A percentile compares a stretch with the other conserved stretches of the same genome.
phyloP scores from a whole-genome alignment of 2,329 filamentous ascomycete species.

The Colletotrichum sp. region DNA sequence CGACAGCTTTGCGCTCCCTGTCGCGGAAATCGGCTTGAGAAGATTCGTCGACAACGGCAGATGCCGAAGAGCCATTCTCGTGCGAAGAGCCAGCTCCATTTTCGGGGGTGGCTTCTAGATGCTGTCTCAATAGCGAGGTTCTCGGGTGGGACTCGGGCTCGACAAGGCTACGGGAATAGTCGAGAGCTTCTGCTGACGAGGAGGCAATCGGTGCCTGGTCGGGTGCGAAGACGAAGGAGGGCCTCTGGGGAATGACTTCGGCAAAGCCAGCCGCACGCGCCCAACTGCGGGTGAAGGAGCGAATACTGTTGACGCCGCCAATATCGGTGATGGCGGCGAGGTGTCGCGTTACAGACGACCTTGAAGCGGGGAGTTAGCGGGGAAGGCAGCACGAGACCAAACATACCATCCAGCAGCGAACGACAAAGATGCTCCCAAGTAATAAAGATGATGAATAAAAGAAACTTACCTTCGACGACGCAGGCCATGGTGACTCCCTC shows the following conservation, averaged over 20 bases:
- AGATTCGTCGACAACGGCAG: constrained; percentile 9
- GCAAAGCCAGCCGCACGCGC: constrained; percentile 87
- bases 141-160: constrained; percentile 38
- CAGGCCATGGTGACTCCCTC: constrained; percentile 23
- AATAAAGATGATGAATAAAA: background rate
- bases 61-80: constrained; percentile 19
- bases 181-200: constrained; percentile 37
- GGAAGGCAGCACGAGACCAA: constrained; percentile 30
- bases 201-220: constrained; percentile 54
- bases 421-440: background rate
- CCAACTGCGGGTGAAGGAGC: constrained; percentile 93
- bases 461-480: constrained; percentile 40
- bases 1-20: constrained; percentile 53
- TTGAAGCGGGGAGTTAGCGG: constrained; percentile 29
- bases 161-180: constrained; percentile 46
- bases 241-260: constrained; percentile 82
- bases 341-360: constrained; percentile 64
- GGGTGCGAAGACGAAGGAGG: constrained; percentile 72
- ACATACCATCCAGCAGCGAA: background rate
- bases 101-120: constrained; percentile 45
- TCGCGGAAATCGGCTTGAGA: constrained; percentile 39
- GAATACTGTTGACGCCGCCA: constrained; percentile 91
- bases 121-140: constrained; percentile 56
- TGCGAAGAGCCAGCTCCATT: background rate
- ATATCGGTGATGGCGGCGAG: constrained; percentile 69